Conservation (phyloP, 495 filamentous ascomycete genomes). For the Usnea hakonensis region DNA sequence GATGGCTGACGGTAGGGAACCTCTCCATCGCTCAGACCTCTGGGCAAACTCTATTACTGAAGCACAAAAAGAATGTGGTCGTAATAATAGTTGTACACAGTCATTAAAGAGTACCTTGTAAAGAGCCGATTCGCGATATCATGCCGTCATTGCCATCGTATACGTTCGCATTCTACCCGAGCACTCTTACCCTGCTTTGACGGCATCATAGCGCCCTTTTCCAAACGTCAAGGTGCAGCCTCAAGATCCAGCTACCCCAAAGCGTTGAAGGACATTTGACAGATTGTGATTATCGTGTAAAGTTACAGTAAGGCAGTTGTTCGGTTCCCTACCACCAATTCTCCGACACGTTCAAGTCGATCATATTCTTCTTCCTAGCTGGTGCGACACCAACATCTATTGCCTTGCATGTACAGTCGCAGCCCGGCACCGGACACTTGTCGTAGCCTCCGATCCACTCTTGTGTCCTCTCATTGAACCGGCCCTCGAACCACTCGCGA, state of each 20-base stretch:
- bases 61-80: not conserved
- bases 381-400: not conserved
- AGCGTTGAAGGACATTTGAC: not conserved
- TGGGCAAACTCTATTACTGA: not conserved
- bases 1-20: no score
- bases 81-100: not conserved
- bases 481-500: slow-evolving; percentile 69
- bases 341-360: not conserved
- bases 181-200: not conserved
- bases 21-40: not conserved
- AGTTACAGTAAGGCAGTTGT: not conserved
- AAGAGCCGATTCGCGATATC: not conserved
- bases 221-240: no score
- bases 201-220: not conserved
- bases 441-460: slow-evolving; percentile 77
- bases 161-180: no score
- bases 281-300: not conserved
- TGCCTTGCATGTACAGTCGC: slow-evolving; percentile 66
- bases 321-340: not conserved
- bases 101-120: not conserved
- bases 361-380: not conserved
- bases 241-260: no score
- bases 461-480: not conserved
- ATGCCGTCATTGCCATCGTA: not conserved
- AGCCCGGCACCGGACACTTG: slow-evolving; percentile 85